Conservation (phyloP, 768 basidiomycete species). For the Mrakia hoshinonis region DNA sequence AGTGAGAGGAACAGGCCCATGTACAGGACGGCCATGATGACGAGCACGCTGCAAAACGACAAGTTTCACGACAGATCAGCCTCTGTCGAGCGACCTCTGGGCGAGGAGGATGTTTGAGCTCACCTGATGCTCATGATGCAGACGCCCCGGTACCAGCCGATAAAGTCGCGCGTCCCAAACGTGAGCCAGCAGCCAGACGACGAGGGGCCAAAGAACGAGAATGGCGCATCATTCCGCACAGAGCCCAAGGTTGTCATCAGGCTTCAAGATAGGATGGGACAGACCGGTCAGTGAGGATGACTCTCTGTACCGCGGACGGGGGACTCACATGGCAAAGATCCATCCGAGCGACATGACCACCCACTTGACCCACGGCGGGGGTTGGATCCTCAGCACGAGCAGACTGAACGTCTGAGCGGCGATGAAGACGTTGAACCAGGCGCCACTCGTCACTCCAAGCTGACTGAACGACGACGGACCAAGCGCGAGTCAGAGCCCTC, state of each 20-base stretch:
- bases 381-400: background rate
- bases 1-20: background rate
- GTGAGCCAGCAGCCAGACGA: constrained; percentile 2
- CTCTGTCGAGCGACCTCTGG: too few species aligned
- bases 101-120: too few species aligned
- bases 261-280: background rate
- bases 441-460: background rate
- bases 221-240: background rate
- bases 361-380: background rate
- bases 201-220: background rate
- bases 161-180: background rate
- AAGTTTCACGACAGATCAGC: too few species aligned
- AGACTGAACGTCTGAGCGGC: background rate
- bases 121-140: background rate
- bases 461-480: too few species aligned
- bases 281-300: background rate
- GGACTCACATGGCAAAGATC: background rate
- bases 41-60: too few species aligned
- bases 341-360: background rate
- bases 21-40: background rate
- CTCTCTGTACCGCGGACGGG: background rate
- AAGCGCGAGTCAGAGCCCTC: too few species aligned
- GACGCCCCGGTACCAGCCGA: background rate
- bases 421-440: background rate
- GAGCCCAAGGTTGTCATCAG: background rate